Evolutionary conservation across 805 yeast genomes (phyloP).

Genomic region (Kodamaea kakaduensis): DNA sequence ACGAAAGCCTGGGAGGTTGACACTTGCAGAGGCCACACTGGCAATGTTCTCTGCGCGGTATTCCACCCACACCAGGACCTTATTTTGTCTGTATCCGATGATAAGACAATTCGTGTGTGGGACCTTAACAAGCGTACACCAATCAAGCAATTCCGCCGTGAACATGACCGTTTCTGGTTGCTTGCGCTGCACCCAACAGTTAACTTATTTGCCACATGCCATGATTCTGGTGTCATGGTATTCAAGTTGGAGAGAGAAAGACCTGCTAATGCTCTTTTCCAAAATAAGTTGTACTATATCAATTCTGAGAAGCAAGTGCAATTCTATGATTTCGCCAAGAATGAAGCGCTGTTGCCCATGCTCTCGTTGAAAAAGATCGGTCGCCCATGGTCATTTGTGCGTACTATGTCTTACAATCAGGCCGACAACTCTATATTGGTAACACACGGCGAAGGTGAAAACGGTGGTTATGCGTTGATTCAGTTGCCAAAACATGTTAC

Average conservation of each 20-base stretch:
- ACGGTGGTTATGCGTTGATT: slow-evolving; percentile 67
- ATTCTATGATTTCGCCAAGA: slow-evolving; percentile 62
- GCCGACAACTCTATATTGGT: slow-evolving; percentile 84
- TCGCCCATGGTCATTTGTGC: slow-evolving; percentile 78
- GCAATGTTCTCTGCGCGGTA: slow-evolving; percentile 80
- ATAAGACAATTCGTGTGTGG: slow-evolving; percentile 95
- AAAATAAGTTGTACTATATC: slow-evolving; percentile 70
- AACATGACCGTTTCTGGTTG: slow-evolving; percentile 92
- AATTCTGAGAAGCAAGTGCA: slow-evolving; percentile 86
- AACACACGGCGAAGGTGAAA: slow-evolving; percentile 69
- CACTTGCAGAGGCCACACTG: slow-evolving; percentile 96
- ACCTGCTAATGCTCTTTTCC: slow-evolving; percentile 77
- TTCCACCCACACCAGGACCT: slow-evolving; percentile 94
- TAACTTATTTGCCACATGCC: slow-evolving; percentile 93
- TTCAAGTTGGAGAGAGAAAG: slow-evolving; percentile 97
- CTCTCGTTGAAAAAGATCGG: slow-evolving; percentile 82
- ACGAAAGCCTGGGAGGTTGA: slow-evolving; percentile 99
- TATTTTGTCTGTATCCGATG: slow-evolving; percentile 91
- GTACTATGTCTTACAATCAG: slow-evolving; percentile 85
- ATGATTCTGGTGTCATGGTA: slow-evolving; percentile 96
- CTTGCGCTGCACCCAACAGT: slow-evolving; percentile 84
- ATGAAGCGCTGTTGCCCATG: slow-evolving; percentile 69
- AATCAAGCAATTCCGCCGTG: slow-evolving; percentile 90
- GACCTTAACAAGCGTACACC: slow-evolving; percentile 91
- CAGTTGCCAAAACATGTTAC: slow-evolving; percentile 79